Evolutionary conservation across 805 yeast species (phyloP), one percentile per base, ranked within the genome.

Genomic region (Blastobotrys robertii): DNA sequence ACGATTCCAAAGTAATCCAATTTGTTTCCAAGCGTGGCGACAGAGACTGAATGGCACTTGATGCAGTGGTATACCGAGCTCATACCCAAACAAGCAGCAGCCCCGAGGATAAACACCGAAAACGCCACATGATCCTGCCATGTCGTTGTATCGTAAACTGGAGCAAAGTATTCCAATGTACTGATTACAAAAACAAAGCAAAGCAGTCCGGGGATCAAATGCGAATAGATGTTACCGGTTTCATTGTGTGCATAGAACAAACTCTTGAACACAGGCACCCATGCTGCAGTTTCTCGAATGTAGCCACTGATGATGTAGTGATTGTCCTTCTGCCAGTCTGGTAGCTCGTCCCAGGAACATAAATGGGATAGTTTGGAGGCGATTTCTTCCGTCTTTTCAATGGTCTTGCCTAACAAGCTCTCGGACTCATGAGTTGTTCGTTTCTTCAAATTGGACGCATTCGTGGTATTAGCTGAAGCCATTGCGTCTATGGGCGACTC

Each of bases 1-100:
- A 82, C 78, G 43, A 83, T 83, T 1, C 92, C 92, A 51, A 83
- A 67, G 56, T 83, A 83, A 59, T 83, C 92, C 38, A 82, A 68
- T 54, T 75, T 80, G 59, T 82, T 81, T 47, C 87, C 84, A 32
- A 74, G 58, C 42, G 62, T 66, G 30, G 75, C 62, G 2, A 79
- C 74, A 10, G 58, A 48, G 35, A 65, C 69, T 4, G 87, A 79
- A 56, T 83, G 90, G 50, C 79, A 73, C 52, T 80, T 81, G 45
- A 81, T 52, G 47, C 77, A 68, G 54, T 83, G 92, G 64, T 77
- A 83, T 16, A 73, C 64, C 30, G 84, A 77, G 28, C 84, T 76
- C 69, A 78, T 69, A 36, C 73, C 68, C 45, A 83, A 61, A 51
- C 90, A 82, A 10, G 64, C 50, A 12, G 74, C 68, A 4, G 77